Base-by-base conservation (phyloP, 257 asterid species). In the Voacanga thouarsii region DNA sequence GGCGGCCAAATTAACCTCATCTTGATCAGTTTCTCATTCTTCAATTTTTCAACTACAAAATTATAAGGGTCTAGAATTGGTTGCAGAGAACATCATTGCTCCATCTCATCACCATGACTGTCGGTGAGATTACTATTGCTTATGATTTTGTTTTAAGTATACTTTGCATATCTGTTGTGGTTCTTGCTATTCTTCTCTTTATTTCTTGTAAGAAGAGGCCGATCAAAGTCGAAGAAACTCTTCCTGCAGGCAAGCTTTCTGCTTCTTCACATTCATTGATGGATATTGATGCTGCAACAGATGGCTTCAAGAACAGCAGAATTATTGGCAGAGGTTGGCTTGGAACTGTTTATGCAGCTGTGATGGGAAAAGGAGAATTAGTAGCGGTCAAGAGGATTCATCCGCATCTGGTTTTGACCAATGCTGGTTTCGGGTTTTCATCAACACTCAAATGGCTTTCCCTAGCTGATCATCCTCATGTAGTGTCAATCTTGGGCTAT, bases 271-370 rank as follows among this genome's bases (percentile, higher is more conserved):
- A 79, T 21, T 60, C 93, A 0, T 70, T 94, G 5, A 94, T 80
- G 92, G 97, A 94, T 5, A 90, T 94, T 64, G 89, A 94, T 77
- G 83, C 89, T 11, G 97, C 98, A 71, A 94, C 98, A 0, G 98
- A 94, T 47, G 93, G 96, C 11, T 94, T 94, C 91, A 92, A 87
- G 82, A 83, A 68, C 67, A 90, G 93, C 41, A 60, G 98, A 56
- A 82, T 92, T 83, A 88, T 94, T 44, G 97, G 97, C 8, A 80
- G 81, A 72, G 98, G 97, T 59, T 76, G 94, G 75, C 77, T 91
- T 0, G 97, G 97, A 18, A 90, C 91, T 7, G 97, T 92, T 2
- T 94, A 92, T 70, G 91, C 89, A n/a, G 97, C 93, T n/a, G 90
- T 89, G 79, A 84, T 88, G 87, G 86, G 94, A 0, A 80, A 72